Base-by-base conservation (phyloP, 2,329 filamentous ascomycete species). In the Claviceps cyperi region DNA sequence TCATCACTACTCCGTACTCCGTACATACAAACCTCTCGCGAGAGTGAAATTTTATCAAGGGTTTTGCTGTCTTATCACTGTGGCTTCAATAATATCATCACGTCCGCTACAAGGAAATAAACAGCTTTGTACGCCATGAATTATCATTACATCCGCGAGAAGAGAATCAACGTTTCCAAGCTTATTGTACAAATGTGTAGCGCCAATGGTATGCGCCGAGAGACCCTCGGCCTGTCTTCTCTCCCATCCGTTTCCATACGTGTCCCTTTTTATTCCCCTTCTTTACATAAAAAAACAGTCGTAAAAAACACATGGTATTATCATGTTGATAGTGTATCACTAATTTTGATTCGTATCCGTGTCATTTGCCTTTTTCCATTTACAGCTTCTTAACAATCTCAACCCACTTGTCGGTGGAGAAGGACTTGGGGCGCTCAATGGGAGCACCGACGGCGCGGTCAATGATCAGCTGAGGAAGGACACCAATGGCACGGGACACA, bases 401-500 rank as follows among this genome's bases (percentile, higher is more conserved):
- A 70, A 87, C 82, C 79, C 89, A 97, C 69, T 91, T 91, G 66
- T 90, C 88, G 54, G 92, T 98, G 69, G 86, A 94, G 86, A 96
- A 98, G 56, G 84, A 91, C 86, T 98, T 98, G 72, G 92, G 92
- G 59, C 92, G 80, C 84, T 98, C 92, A 64, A 98, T 98, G 61
- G 92, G 92, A 60, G 89, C 86, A 68, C 92, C 92, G 59, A 96
- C 80, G 61, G 91, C 92, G 68, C 92, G 91, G 81, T 98, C 92
- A 66, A 98, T 96, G 80, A 98, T 98, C 69, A 98, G 81, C 81
- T 98, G 92, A 63, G 92, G 92, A 65, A 98, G 85, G 60, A 98
- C 92, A 83, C 92, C 92, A 63, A 98, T 87, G 61, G 92, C 92
- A 69, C 92, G 87, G 61, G 90, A 95, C 43, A 98, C 92, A 81